Evolutionary conservation across 176 grass and related monocot genomes (phyloP).

Genomic region (Dendrocalamus sinicus): DNA sequence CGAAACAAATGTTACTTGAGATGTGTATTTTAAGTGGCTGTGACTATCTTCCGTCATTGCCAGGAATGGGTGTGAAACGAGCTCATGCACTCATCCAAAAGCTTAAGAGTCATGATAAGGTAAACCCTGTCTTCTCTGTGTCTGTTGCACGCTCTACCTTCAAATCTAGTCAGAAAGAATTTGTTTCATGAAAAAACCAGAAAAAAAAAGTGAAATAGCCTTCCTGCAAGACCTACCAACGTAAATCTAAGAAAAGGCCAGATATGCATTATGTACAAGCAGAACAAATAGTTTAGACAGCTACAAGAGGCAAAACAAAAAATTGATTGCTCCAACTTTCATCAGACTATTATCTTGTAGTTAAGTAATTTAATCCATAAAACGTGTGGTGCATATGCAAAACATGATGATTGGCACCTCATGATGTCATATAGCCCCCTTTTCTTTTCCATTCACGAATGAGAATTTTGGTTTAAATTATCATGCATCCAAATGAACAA

Average conservation of each 20-base stretch:
- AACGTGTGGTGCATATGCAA: neutral
- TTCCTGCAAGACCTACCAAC: neutral
- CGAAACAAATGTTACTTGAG: constrained; percentile 89
- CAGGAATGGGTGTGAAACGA: constrained; percentile 95
- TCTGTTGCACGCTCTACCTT: constrained; percentile 23
- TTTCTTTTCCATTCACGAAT: neutral
- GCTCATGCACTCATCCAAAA: constrained; percentile 86
- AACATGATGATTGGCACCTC: neutral
- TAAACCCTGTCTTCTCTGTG: constrained; percentile 42
- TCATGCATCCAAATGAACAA: constrained; percentile 12
- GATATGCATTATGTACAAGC: neutral
- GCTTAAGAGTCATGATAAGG: constrained; percentile 85
- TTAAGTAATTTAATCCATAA: neutral
- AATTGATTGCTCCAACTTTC: constrained; percentile 8
- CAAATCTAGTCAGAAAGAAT: neutral
- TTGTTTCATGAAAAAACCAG: constrained; percentile 11
- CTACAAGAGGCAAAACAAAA: neutral
- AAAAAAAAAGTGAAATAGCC: neutral
- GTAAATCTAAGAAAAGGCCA: constrained; percentile 3
- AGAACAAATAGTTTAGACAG: constrained; percentile 36
- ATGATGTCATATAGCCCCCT: neutral
- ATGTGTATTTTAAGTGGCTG: constrained; percentile 99
- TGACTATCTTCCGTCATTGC: constrained; percentile 91
- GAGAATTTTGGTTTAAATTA: neutral
- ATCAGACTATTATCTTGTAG: neutral